Percentiles rank a stretch among this genome's conserved stretches.
phyloP scores from a whole-genome alignment of 768 basidiomycete species.

The Aureoboletus auriporus region DNA sequence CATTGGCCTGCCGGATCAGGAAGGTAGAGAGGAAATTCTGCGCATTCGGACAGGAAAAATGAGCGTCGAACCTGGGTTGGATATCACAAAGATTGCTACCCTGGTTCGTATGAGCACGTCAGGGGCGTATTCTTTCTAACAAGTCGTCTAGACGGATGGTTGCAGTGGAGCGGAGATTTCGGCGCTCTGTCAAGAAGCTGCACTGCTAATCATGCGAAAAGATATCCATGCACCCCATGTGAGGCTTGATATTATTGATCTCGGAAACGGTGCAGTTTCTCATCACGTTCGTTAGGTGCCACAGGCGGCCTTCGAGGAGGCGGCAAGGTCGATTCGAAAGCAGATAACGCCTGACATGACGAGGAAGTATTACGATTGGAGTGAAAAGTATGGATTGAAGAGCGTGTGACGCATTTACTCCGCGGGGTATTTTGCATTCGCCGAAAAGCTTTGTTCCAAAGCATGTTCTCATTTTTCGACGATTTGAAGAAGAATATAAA shows the following conservation, averaged over 20 bases:
- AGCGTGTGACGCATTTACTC: slow-evolving; percentile 4
- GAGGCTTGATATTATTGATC: slow-evolving; percentile 24
- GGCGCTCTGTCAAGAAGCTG: slow-evolving; percentile 94
- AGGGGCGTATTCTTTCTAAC: slow-evolving; percentile 4
- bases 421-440: too few species aligned
- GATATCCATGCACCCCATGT: slow-evolving; percentile 78
- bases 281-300: slow-evolving; percentile 53
- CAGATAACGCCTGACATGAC: slow-evolving; percentile 85
- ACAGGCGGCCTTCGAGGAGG: slow-evolving; percentile 64
- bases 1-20: slow-evolving; percentile 85
- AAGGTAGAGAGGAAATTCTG: slow-evolving; percentile 81
- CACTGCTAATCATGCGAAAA: slow-evolving; percentile 84
- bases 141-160: slow-evolving; percentile 67
- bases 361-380: slow-evolving; percentile 70
- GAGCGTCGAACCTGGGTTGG: slow-evolving; percentile 70
- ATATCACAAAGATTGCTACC: slow-evolving; percentile 62
- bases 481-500: too few species aligned
- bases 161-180: slow-evolving; percentile 96
- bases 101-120: slow-evolving; percentile 43
- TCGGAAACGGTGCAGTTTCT: background rate
- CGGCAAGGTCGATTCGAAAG: slow-evolving; percentile 65
- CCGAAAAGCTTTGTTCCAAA: too few species aligned
- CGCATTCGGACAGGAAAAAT: slow-evolving; percentile 73
- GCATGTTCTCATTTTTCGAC: too few species aligned
- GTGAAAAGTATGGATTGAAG: slow-evolving; percentile 30